Base-by-base conservation (phyloP, 2,329 filamentous ascomycete genomes). In the Monosporascus sp. region DNA sequence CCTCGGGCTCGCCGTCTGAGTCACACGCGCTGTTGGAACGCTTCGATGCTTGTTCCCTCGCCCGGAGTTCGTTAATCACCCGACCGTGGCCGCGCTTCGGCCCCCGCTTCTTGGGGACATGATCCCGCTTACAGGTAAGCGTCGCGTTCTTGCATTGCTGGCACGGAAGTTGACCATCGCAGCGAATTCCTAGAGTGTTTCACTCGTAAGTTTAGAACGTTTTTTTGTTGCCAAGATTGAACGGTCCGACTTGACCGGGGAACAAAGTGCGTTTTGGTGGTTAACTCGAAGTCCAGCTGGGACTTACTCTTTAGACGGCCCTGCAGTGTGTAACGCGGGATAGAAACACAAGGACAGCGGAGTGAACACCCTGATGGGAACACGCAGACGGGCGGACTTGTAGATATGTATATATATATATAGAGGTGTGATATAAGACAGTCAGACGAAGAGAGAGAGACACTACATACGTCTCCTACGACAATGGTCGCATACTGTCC, bases 41-140 rank as follows among this genome's bases (percentile, higher is more conserved):
- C 14, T 72, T 69, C 54, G 51, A 19, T 73, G 70, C 60, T 67
- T 73, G 56, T 66, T 82, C 73, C 74, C 67, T 68, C 50, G 68
- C 80, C 50, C 83, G 75, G 22, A 86, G 71, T 68, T 84, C 81
- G 56, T 82, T 83, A 54, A 86, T 82, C 41, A 86, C 81, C 59
- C 83, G 81, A 36, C 83, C 83, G 55, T 81, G 77, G 49, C 80
- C 82, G 27, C 80, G 79, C 62, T 85, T 86, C 14, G 83, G 83
- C 2, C 83, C 83, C 60, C 84, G 80, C 68, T 84, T 85, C 66
- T 83, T 80, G 16, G 83, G 83, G 44, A 86, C 78, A 61, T 84
- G 81, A 61, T 85, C 83, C 66, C 83, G 82, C 59, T 82, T 85
- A 71, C 83, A 86, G n/a, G 72, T 76, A 56, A 86, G 74, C 24